These are phyloP conservation scores for Austroboletus novae-zelandiae DNA, from an alignment of 1,284 basidiomycete genomes.

Conservation along the genomic window DNA sequence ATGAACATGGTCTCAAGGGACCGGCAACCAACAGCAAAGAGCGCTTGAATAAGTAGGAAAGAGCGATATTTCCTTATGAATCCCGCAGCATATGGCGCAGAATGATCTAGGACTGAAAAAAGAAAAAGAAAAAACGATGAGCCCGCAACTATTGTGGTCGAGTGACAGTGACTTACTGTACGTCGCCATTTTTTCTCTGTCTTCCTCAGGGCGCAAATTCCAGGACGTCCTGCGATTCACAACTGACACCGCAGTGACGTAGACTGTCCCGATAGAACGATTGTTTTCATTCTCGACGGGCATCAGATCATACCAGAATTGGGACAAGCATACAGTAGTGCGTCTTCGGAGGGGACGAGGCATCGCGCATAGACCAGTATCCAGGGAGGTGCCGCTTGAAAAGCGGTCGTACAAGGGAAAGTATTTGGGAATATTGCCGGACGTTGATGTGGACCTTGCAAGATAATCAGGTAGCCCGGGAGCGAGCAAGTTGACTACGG, in stretches of 20 bases:
- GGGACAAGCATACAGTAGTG: background rate
- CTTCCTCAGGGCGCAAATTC: background rate
- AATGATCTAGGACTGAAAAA: background rate
- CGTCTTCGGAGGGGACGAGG: background rate
- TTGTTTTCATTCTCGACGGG: background rate
- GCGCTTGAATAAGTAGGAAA: background rate
- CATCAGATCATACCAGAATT: background rate
- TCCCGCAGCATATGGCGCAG: background rate
- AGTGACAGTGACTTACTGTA: background rate
- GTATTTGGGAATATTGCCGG: background rate
- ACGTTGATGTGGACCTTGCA: background rate
- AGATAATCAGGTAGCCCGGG: background rate
- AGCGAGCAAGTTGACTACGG: background rate
- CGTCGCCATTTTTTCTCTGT: background rate
- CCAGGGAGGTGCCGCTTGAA: background rate
- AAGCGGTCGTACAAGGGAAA: conserved; percentile 5
- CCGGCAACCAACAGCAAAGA: background rate
- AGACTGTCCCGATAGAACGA: background rate
- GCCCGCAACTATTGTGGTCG: background rate
- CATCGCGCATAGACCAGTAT: background rate
- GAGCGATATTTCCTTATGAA: background rate
- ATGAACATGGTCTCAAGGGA: background rate
- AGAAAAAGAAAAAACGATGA: background rate
- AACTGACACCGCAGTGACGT: background rate
- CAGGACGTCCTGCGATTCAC: background rate